Evolutionary conservation across 1,284 basidiomycete genomes (phyloP).

Genomic region (Baeospora myosura): DNA sequence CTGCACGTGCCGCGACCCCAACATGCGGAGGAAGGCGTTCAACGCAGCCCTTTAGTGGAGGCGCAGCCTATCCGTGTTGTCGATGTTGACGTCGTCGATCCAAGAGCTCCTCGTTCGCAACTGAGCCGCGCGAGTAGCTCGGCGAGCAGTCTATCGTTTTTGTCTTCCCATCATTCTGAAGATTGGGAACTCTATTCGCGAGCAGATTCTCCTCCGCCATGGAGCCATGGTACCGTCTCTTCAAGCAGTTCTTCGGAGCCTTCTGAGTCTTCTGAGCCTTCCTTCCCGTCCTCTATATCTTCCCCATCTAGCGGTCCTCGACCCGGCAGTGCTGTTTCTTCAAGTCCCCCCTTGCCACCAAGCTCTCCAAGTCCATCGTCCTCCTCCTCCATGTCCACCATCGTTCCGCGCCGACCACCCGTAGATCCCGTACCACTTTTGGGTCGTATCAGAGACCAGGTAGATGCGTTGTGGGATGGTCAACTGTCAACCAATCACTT

Average conservation of each 20-base stretch:
- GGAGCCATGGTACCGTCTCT: conserved; percentile 14
- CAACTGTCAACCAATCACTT: conserved; percentile 51
- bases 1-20: conserved; percentile 19
- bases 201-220: neutral
- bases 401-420: conserved; percentile 1
- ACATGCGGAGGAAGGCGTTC: conserved; percentile 17
- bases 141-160: conserved; percentile 50
- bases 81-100: conserved; percentile 4
- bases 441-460: conserved; percentile 42
- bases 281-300: conserved; percentile 16
- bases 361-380: conserved; percentile 27
- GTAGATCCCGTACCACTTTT: conserved; percentile 25
- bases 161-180: conserved; percentile 73
- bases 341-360: conserved; percentile 21
- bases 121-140: conserved; percentile 45
- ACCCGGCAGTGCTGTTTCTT: conserved; percentile 14
- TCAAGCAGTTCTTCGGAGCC: conserved; percentile 3
- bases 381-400: conserved; percentile 6
- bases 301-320: conserved; percentile 15
- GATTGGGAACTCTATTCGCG: conserved; percentile 27
- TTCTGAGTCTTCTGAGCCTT: conserved; percentile 22
- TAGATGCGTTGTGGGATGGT: conserved; percentile 46
- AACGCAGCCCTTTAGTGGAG: conserved; percentile 19
- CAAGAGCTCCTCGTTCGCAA: conserved; percentile 23
- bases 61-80: conserved; percentile 16